Percentiles rank a stretch among this genome's conserved stretches.
These are phyloP conservation scores for Abrus precatorius DNA, from an alignment of 306 rosid genomes.

Conservation along the genomic window DNA sequence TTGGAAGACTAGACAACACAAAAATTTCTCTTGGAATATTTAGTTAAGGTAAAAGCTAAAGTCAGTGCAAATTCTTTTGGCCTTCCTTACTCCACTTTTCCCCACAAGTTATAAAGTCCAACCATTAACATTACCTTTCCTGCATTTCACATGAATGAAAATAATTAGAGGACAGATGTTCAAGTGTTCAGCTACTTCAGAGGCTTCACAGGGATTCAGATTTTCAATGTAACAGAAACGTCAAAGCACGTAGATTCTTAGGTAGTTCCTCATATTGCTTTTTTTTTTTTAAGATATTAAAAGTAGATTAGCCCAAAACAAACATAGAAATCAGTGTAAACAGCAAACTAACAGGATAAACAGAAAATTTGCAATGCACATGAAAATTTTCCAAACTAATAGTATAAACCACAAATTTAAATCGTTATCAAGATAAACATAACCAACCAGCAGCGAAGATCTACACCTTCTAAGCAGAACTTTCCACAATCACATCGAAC, in stretches of 20 bases:
- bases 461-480: slow-evolving; percentile 24
- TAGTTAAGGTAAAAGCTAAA: background rate
- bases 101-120: background rate
- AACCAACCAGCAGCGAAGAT: slow-evolving; percentile 18
- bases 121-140: background rate
- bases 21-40: background rate
- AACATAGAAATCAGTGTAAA: background rate
- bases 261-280: background rate
- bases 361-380: slow-evolving; percentile 8
- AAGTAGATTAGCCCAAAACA: slow-evolving; percentile 2
- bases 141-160: slow-evolving; percentile 7
- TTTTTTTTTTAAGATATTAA: background rate
- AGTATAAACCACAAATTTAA: slow-evolving; percentile 6
- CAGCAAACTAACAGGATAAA: background rate
- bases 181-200: slow-evolving; percentile 12
- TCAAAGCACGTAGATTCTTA: background rate
- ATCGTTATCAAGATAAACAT: slow-evolving; percentile 2
- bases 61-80: slow-evolving; percentile 22
- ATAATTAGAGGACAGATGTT: slow-evolving; percentile 27
- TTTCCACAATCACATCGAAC: slow-evolving; percentile 28
- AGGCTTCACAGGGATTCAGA: background rate
- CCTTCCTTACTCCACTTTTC: background rate
- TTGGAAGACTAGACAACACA: slow-evolving; percentile 2
- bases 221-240: background rate
- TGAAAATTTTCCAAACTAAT: slow-evolving; percentile 7